Evolutionary conservation across 345 rosid genomes (phyloP), one percentile per base, ranked within the genome.

Genomic region (Tarenaya hassleriana): DNA sequence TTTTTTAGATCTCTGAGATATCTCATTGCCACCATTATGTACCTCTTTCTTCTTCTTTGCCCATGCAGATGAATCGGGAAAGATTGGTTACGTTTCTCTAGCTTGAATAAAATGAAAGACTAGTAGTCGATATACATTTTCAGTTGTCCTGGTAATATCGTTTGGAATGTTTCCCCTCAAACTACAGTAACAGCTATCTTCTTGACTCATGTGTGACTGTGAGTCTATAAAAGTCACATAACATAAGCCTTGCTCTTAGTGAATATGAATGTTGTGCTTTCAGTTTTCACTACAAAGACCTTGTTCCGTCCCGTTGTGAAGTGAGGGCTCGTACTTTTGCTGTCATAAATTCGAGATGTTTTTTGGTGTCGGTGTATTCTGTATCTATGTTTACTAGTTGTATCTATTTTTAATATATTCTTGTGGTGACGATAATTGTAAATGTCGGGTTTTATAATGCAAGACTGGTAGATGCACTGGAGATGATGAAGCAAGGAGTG

Each of bases 401-500:
- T 55, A 24, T 10, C n/a, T 45, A n/a, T n/a, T n/a, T 4, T 42
- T 17, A 42, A 42, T 7, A 3, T 13, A 12, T 42, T 42, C 55
- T 12, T 47, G 41, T 41, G 16, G 45, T 55, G 13, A 52, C 54
- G 60, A n/a, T 19, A 16, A 13, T 47, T 53, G n/a, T 69, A 38
- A 35, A n/a, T 54, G 58, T 60, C 4, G 41, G n/a, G n/a, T 32
- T 16, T 55, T 52, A 17, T 57, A 50, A 44, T 56, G 67, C 41
- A 60, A 92, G 98, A 70, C 69, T 92, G 75, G 79, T 92, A 42
- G 98, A 92, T 63, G 97, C 95, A 5, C 47, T 92, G 64, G 98
- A 88, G 75, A 92, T 88, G 98, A 92, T 88, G 95, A 92, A 85
- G 79, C 97, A 92, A 56, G 96, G 95, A 10, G 95, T 80, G 52